phyloP scores from a whole-genome alignment of 371 early-diverging fungal genomes.

The Apophysomyces ossiformis region DNA sequence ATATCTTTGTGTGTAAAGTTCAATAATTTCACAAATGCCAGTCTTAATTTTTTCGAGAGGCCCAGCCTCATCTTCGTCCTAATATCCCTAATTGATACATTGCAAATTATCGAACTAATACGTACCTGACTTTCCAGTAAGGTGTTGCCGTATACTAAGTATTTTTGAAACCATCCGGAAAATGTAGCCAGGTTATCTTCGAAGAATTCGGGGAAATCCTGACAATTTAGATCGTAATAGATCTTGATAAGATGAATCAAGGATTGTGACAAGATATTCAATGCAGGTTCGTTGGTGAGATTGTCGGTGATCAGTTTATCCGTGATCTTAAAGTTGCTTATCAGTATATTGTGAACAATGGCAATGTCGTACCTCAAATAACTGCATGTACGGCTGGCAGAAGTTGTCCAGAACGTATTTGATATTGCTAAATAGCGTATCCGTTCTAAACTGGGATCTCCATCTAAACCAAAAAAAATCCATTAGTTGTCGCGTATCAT shows the following conservation, averaged over 20 bases:
- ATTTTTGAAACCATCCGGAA: slow-evolving; percentile 83
- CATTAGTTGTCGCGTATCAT: neutral
- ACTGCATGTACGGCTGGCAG: slow-evolving; percentile 77
- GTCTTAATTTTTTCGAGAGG: slow-evolving; percentile 88
- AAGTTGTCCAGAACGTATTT: slow-evolving; percentile 89
- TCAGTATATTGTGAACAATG: slow-evolving; percentile 1
- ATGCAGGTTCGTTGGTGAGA: slow-evolving; percentile 59
- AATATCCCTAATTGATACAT: neutral
- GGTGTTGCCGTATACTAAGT: slow-evolving; percentile 81
- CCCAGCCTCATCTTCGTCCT: slow-evolving; percentile 89
- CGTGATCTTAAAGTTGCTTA: slow-evolving; percentile 59
- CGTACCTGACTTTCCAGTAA: slow-evolving; percentile 67
- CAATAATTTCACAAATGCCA: slow-evolving; percentile 86
- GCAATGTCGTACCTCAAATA: slow-evolving; percentile 67
- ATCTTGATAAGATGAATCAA: slow-evolving; percentile 84
- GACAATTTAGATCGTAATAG: slow-evolving; percentile 90
- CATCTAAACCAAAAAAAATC: slow-evolving; percentile 58
- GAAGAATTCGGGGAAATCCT: slow-evolving; percentile 96
- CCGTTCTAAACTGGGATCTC: slow-evolving; percentile 82
- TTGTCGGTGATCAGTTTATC: slow-evolving; percentile 79
- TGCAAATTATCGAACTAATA: neutral
- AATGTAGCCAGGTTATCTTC: slow-evolving; percentile 87
- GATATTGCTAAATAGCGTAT: slow-evolving; percentile 85
- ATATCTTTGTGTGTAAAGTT: slow-evolving; percentile 88
- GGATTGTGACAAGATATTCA: slow-evolving; percentile 75